phyloP scores from a whole-genome alignment of 257 asterid genomes.

The Solanum pennellii region DNA sequence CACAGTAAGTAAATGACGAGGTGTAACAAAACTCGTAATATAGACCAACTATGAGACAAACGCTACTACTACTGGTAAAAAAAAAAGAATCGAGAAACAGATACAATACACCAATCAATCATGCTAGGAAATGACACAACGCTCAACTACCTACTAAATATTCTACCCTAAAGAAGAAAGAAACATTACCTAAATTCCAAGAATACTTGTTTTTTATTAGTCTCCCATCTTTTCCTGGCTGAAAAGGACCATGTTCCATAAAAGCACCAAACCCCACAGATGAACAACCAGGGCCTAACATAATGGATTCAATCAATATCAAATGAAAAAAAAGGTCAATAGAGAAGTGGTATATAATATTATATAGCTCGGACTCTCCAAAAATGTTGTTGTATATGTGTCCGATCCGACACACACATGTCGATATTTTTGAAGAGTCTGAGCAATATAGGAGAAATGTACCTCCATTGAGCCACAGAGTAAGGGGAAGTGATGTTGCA shows the following conservation, averaged over 20 bases:
- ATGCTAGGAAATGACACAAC: not conserved
- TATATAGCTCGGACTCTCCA: not conserved
- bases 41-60: not conserved
- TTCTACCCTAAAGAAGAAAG: not conserved
- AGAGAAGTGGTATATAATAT: not conserved
- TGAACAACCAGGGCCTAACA: constrained; percentile 19
- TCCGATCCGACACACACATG: not conserved
- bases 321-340: not conserved
- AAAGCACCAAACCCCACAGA: constrained; percentile 21
- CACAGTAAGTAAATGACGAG: not conserved
- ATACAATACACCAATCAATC: not conserved
- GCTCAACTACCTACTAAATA: too few species aligned
- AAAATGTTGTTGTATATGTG: not conserved
- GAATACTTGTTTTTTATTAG: constrained; percentile 10
- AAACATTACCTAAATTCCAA: constrained; percentile 17
- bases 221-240: constrained; percentile 4
- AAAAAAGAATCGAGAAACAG: not conserved
- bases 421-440: not conserved
- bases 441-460: not conserved
- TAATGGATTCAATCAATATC: not conserved
- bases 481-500: constrained; percentile 9
- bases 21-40: too few species aligned
- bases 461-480: constrained; percentile 21
- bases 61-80: not conserved
- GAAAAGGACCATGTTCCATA: constrained; percentile 22